Percentiles rank a stretch among this genome's conserved stretches.
phyloP scores from a whole-genome alignment of 2,329 filamentous ascomycete species.

The Claviceps humidiphila region DNA sequence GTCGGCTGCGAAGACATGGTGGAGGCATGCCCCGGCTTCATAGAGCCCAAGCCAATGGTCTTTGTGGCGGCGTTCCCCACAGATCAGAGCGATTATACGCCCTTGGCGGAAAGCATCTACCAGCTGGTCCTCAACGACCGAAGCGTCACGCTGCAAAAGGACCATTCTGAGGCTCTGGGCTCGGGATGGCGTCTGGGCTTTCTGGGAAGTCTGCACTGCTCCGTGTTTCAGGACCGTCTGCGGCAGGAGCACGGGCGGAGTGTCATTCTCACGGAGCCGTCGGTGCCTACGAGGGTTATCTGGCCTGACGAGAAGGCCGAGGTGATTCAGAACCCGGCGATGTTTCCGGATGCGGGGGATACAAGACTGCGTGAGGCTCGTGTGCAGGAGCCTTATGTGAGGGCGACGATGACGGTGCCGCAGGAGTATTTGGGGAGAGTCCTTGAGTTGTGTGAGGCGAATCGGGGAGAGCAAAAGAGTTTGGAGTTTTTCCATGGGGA shows the following conservation, averaged over 20 bases:
- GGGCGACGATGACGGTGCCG: constrained; percentile 76
- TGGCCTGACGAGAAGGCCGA: constrained; percentile 66
- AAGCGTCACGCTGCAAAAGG: constrained; percentile 86
- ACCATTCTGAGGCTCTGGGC: constrained; percentile 84
- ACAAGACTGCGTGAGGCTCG: constrained; percentile 28
- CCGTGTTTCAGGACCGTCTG: constrained; percentile 94
- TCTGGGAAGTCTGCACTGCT: constrained; percentile 91
- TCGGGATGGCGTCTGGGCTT: constrained; percentile 92
- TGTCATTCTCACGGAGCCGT: constrained; percentile 94
- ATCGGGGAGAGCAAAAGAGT: constrained; percentile 75
- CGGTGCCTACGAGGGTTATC: constrained; percentile 78
- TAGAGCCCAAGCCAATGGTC: constrained; percentile 97
- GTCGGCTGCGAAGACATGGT: constrained; percentile 65
- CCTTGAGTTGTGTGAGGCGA: constrained; percentile 86
- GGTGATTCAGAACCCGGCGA: constrained; percentile 71
- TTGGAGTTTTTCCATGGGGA: constrained; percentile 83
- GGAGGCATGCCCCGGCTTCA: constrained; percentile 77
- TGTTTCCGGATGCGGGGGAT: constrained; percentile 61
- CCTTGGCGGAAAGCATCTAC: constrained; percentile 84
- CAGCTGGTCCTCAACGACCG: constrained; percentile 91
- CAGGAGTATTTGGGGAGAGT: constrained; percentile 90
- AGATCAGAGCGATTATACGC: constrained; percentile 74
- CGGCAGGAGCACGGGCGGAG: constrained; percentile 87
- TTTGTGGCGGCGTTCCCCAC: constrained; percentile 95
- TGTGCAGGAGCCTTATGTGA: constrained; percentile 44